These are phyloP conservation scores for Colletotrichum tofieldiae DNA, from an alignment of 2,329 filamentous ascomycete genomes.

Conservation along the genomic window DNA sequence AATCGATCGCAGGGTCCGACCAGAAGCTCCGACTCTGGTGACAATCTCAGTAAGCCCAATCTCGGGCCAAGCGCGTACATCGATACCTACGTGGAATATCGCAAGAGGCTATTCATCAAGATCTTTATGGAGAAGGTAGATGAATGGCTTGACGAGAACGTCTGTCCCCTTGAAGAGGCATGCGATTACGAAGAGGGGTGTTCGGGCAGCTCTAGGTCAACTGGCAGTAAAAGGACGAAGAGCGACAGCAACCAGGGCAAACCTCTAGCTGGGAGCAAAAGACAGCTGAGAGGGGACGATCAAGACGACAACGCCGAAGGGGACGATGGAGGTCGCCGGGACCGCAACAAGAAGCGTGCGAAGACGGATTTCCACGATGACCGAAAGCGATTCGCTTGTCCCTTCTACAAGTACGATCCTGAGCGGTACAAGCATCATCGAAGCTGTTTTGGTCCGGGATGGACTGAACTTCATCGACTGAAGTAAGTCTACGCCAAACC, in stretches of 20 bases:
- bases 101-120: conserved; percentile 21
- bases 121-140: conserved; percentile 37
- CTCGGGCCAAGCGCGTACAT: background rate
- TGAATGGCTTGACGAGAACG: conserved; percentile 27
- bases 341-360: conserved; percentile 23
- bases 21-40: background rate
- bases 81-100: conserved; percentile 23
- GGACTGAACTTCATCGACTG: conserved; percentile 55
- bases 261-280: background rate
- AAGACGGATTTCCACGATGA: conserved; percentile 31
- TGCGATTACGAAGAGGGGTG: conserved; percentile 8
- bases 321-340: background rate
- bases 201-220: background rate
- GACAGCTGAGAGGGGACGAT: conserved; percentile 3
- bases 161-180: conserved; percentile 24
- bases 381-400: conserved; percentile 52
- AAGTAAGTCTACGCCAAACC: conserved; percentile 48
- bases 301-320: background rate
- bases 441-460: conserved; percentile 55
- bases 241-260: background rate
- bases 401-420: conserved; percentile 57
- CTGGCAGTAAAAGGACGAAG: background rate
- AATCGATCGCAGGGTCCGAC: background rate
- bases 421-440: conserved; percentile 51
- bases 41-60: background rate